Evolutionary conservation across 1,284 basidiomycete genomes (phyloP), one percentile per base, ranked within the genome.

Genomic region (Phylloporus sp.): DNA sequence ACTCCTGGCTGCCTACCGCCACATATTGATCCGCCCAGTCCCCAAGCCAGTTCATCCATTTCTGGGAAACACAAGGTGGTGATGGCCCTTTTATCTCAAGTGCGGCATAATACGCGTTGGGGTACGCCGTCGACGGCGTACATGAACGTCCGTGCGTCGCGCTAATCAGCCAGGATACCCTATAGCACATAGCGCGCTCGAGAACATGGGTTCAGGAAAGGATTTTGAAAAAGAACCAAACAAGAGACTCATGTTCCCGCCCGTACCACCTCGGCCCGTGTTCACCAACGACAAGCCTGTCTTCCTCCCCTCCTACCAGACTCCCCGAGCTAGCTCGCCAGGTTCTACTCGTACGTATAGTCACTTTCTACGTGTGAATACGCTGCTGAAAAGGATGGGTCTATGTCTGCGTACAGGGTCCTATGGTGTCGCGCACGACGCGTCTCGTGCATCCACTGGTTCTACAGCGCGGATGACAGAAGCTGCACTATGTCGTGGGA

Each of bases 1-100:
- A 1, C 81, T 92, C n/a, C 72, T 89, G 47, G 78, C 80, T 10
- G 90, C 90, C 5, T 91, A 90, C 69, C 90, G 91, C 66, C 86
- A 92, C 67, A 86, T 91, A 57, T 28, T 69, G 20, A 69, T 64
- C 1, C 85, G 91, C 67, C 88, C 76, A 80, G 29, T 84, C 81
- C 4, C 79, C 80, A 24, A 74, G 49, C 70, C 69, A 64, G 59
- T 3, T 67, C 83, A 7, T 75, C 84, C 12, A 89, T 85, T 60
- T 84, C 85, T 24, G 76, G 84, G 4, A 82, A 88, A 56, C 90
- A 92, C 75, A 86, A 85, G 69, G 87, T 92, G 31, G 87, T 88
- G 5, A 85, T 92, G 81, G 81, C 86, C 1, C 78, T 92, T 18
- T 80, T 92, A 37, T 71, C 79, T 0, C 83, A 88, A 60, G 78